phyloP scores from a whole-genome alignment of 2,329 filamentous ascomycete species.

The Colletotrichum chlorophyti region DNA sequence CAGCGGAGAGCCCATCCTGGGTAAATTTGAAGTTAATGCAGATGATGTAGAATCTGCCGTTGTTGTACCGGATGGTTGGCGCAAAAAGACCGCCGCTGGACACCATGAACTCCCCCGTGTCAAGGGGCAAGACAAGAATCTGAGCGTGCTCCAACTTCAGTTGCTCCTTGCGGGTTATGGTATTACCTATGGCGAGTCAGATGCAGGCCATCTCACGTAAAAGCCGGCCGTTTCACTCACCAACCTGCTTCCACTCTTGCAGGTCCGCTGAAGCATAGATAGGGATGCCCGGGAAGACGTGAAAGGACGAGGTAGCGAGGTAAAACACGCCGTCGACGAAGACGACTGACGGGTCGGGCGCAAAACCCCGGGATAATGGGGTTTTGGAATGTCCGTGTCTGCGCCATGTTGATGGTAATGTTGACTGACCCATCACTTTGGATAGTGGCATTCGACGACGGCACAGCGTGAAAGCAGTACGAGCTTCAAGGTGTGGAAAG shows the following conservation, averaged over 20 bases:
- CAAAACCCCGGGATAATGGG: conserved; percentile 41
- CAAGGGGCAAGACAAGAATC: neutral
- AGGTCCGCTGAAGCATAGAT: conserved; percentile 43
- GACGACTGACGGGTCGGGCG: conserved; percentile 39
- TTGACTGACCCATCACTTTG: too few species aligned
- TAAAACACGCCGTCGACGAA: conserved; percentile 38
- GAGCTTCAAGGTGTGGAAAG: conserved; percentile 48
- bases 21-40: conserved; percentile 32
- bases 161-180: conserved; percentile 11
- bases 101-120: conserved; percentile 4
- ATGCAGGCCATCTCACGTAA: too few species aligned
- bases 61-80: conserved; percentile 33
- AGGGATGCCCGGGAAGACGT: conserved; percentile 62
- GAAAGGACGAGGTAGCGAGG: conserved; percentile 63
- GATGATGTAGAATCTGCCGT: conserved; percentile 33
- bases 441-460: too few species aligned
- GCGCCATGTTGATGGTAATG: too few species aligned
- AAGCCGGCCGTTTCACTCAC: neutral
- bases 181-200: conserved; percentile 1
- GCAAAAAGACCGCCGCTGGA: conserved; percentile 31
- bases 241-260: conserved; percentile 38
- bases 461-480: conserved; percentile 35
- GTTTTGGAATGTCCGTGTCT: conserved; percentile 46
- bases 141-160: neutral
- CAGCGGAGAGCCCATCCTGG: neutral